Evolutionary conservation across 768 basidiomycete genomes (phyloP).

Genomic region (Lactarius trivialis): DNA sequence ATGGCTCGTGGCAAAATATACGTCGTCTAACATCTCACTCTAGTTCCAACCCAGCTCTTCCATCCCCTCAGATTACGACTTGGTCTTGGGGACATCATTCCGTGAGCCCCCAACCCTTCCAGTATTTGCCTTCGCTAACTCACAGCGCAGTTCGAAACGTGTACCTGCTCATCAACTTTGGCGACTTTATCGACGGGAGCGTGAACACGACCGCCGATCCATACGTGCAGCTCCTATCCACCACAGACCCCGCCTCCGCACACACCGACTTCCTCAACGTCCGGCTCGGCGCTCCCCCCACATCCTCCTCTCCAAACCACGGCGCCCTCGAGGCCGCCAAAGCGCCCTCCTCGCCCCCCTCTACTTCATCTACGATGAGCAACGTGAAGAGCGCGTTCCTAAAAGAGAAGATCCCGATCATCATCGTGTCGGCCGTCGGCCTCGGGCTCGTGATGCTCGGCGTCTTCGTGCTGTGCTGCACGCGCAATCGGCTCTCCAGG

Average conservation of each 20-base stretch:
- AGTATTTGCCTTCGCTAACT: not conserved
- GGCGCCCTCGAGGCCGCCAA: not conserved
- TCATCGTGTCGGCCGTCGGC: not conserved
- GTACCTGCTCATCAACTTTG: constrained; percentile 34
- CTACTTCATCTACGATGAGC: not conserved
- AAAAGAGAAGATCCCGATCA: constrained; percentile 4
- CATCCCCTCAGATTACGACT: constrained; percentile 27
- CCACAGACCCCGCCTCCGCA: constrained; percentile 47
- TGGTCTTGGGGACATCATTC: constrained; percentile 35
- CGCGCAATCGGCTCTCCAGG: not conserved
- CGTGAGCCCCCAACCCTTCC: constrained; percentile 24
- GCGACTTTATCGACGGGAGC: constrained; percentile 30
- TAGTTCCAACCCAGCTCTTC: constrained; percentile 31
- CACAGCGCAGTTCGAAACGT: constrained; percentile 31
- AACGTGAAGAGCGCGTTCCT: not conserved
- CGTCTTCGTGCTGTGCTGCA: not conserved
- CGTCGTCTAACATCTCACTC: not conserved
- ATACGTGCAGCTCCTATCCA: constrained; percentile 61
- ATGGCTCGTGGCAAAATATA: not conserved
- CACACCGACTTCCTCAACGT: constrained; percentile 57
- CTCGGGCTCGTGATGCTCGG: not conserved
- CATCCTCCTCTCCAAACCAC: not conserved
- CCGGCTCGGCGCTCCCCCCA: constrained; percentile 44
- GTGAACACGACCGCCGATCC: constrained; percentile 41
- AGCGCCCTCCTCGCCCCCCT: not conserved